Conservation (phyloP, 176 grass and related monocot genomes). For the Cenchrus fungigraminus region DNA sequence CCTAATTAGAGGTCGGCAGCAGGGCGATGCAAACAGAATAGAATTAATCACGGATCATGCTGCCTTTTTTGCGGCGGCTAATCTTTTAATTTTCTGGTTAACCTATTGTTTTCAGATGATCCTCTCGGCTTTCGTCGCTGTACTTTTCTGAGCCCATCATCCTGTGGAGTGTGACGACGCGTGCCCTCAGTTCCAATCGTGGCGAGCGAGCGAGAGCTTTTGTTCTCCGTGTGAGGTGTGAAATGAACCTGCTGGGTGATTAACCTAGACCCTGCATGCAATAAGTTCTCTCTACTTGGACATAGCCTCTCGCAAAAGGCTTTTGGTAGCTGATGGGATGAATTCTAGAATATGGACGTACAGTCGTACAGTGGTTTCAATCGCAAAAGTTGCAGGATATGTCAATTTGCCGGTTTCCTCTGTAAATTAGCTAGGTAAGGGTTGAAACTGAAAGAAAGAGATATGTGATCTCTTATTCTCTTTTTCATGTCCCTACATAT, state of each 20-base stretch:
- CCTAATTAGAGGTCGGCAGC: background rate
- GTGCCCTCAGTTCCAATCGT: background rate
- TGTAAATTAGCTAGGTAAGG: background rate
- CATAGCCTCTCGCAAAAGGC: background rate
- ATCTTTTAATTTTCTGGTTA: background rate
- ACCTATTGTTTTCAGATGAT: constrained; percentile 8
- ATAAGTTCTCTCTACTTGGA: background rate
- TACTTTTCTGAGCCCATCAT: background rate
- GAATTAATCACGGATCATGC: background rate
- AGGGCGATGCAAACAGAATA: background rate
- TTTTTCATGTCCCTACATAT: background rate
- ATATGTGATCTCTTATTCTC: background rate
- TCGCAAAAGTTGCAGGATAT: background rate
- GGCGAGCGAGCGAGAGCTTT: background rate
- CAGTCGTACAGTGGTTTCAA: background rate
- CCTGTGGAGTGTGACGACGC: background rate
- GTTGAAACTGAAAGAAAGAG: background rate
- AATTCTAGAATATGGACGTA: background rate
- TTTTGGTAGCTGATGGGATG: background rate
- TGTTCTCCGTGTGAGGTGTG: background rate
- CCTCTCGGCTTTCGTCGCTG: no score
- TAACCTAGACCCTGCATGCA: no score
- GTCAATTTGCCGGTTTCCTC: background rate
- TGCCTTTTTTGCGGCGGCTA: background rate
- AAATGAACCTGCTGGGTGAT: background rate